These are phyloP conservation scores for Spathaspora sp. DNA, from an alignment of 1,139 yeast genomes.

Conservation along the genomic window DNA sequence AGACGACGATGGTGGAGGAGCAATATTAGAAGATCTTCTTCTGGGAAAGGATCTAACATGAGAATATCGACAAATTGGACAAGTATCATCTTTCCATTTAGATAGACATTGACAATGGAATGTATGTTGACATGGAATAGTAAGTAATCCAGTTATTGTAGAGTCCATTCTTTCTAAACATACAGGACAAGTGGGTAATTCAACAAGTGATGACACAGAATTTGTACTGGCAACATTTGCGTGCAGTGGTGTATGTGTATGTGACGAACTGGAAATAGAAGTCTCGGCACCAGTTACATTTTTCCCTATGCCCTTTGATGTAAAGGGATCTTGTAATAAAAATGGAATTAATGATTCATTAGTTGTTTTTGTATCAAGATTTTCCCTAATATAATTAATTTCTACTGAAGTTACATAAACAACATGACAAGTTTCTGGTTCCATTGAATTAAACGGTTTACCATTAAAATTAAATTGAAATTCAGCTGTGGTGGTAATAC, in stretches of 20 bases:
- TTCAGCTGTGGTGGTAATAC: conserved; percentile 51
- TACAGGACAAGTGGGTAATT: conserved; percentile 91
- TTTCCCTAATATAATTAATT: conserved; percentile 15
- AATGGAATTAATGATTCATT: conserved; percentile 55
- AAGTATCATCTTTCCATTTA: conserved; percentile 87
- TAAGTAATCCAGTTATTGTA: conserved; percentile 73
- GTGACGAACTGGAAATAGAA: not conserved
- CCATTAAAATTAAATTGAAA: conserved; percentile 75
- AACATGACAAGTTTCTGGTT: conserved; percentile 83
- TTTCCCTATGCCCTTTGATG: conserved; percentile 19
- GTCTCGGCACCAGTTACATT: not conserved
- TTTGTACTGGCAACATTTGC: conserved; percentile 1
- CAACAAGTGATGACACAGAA: conserved; percentile 33
- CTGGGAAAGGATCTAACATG: conserved; percentile 40
- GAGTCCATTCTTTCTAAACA: conserved; percentile 91
- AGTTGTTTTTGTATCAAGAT: conserved; percentile 15
- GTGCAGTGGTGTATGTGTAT: not conserved
- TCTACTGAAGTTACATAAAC: conserved; percentile 64
- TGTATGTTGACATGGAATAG: conserved; percentile 92
- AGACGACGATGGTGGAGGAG: conserved; percentile 1
- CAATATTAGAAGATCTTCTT: conserved; percentile 28
- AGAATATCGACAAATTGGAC: conserved; percentile 90
- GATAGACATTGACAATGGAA: conserved; percentile 88
- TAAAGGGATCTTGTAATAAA: conserved; percentile 73
- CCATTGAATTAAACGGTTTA: conserved; percentile 78